Percentiles rank a stretch among this genome's conserved stretches.
Conservation (phyloP, 768 basidiomycete genomes). For the Dioszegia hungarica region DNA sequence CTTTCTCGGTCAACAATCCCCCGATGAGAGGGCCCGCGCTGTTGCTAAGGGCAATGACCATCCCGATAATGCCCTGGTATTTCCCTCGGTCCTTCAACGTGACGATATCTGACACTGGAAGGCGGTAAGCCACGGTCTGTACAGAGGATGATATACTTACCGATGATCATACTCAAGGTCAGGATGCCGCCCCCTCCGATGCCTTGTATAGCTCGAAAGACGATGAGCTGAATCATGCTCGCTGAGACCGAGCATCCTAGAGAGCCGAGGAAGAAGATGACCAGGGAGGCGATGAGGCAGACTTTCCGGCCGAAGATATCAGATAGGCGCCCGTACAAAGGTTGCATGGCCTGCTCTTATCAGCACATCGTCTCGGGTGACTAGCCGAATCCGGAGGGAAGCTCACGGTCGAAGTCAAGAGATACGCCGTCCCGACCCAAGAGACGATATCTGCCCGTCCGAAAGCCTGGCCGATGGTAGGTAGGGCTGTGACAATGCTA, state of each 20-base stretch:
- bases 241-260: slow-evolving; percentile 60
- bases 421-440: slow-evolving; percentile 70
- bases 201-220: slow-evolving; percentile 65
- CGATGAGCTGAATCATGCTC: slow-evolving; percentile 63
- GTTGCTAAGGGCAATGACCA: slow-evolving; percentile 60
- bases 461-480: slow-evolving; percentile 65
- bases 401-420: slow-evolving; percentile 48
- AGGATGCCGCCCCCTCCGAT: slow-evolving; percentile 68
- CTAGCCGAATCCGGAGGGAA: neutral
- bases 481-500: slow-evolving; percentile 63
- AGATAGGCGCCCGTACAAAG: slow-evolving; percentile 49
- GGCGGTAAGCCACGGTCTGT: neutral
- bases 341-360: slow-evolving; percentile 55
- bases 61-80: slow-evolving; percentile 70
- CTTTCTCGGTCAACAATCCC: slow-evolving; percentile 51
- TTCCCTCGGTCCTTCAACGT: slow-evolving; percentile 62
- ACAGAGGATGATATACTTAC: slow-evolving; percentile 30
- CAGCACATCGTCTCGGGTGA: neutral
- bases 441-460: slow-evolving; percentile 61
- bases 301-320: slow-evolving; percentile 57
- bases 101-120: slow-evolving; percentile 64
- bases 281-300: slow-evolving; percentile 59
- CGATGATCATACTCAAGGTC: slow-evolving; percentile 65
- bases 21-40: slow-evolving; percentile 66
- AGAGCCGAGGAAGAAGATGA: slow-evolving; percentile 64